phyloP scores from a whole-genome alignment of 495 filamentous ascomycete genomes.

The Lophiostoma macrostomum region DNA sequence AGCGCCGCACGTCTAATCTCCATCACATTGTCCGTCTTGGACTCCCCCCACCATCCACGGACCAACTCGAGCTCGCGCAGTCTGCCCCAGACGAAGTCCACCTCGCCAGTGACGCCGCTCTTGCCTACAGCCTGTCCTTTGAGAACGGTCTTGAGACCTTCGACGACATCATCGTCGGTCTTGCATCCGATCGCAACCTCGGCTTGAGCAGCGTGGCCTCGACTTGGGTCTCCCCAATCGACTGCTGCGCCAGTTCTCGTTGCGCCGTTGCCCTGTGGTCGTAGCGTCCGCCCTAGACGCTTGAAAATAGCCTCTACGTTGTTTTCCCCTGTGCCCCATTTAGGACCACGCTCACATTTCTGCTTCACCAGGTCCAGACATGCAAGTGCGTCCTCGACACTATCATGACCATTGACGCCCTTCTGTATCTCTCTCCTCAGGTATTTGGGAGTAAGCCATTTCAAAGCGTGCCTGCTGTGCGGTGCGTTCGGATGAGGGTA shows the following conservation, averaged over 20 bases:
- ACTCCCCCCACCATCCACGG: conserved; percentile 75
- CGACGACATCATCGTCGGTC: conserved; percentile 70
- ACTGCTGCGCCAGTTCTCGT: conserved; percentile 69
- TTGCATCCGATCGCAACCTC: conserved; percentile 68
- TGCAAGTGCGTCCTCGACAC: conserved; percentile 84
- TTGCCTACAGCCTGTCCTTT: conserved; percentile 63
- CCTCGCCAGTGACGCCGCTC: conserved; percentile 63
- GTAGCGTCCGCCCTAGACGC: conserved; percentile 62
- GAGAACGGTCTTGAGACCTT: conserved; percentile 63
- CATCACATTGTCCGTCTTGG: conserved; percentile 39
- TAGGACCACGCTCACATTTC: conserved; percentile 87
- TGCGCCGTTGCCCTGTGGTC: conserved; percentile 48
- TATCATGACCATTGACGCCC: conserved; percentile 74
- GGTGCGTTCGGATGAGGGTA: conserved; percentile 79
- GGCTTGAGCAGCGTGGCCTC: conserved; percentile 69
- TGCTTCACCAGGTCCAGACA: conserved; percentile 89
- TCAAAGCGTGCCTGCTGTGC: conserved; percentile 71
- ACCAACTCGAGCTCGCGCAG: conserved; percentile 78
- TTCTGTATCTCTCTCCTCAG: conserved; percentile 83
- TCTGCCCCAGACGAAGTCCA: conserved; percentile 87
- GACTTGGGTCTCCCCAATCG: conserved; percentile 80
- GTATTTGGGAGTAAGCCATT: conserved; percentile 77
- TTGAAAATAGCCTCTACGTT: conserved; percentile 84
- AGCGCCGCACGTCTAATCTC: conserved; percentile 23
- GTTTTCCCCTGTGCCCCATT: conserved; percentile 73